Evolutionary conservation across 805 yeast genomes (phyloP).

Genomic region (Tetrapisispora iriomotensis): DNA sequence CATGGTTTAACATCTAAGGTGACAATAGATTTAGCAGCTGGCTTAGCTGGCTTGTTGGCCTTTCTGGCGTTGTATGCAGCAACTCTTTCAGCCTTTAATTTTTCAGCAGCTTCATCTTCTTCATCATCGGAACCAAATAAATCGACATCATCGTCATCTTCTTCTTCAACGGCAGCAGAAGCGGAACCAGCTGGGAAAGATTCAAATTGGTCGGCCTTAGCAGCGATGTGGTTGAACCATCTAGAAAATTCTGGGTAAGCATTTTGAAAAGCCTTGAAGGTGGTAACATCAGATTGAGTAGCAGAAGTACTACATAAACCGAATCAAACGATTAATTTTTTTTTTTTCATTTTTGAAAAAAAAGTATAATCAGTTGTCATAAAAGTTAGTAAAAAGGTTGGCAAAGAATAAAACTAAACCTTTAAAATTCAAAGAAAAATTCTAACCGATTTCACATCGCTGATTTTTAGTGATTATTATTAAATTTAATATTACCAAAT

Average conservation of each 20-base stretch:
- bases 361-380: too few species aligned
- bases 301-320: constrained; percentile 63
- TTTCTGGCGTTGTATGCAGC: constrained; percentile 97
- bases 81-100: constrained; percentile 92
- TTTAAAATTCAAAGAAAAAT: too few species aligned
- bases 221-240: constrained; percentile 98
- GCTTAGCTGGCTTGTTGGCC: constrained; percentile 94
- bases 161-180: constrained; percentile 47
- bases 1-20: constrained; percentile 98
- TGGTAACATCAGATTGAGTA: constrained; percentile 91
- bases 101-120: constrained; percentile 95
- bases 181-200: constrained; percentile 66
- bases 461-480: background rate
- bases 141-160: constrained; percentile 83
- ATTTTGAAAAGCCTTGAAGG: constrained; percentile 87
- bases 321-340: background rate
- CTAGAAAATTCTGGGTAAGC: constrained; percentile 91
- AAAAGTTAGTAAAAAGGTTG: background rate
- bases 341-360: background rate
- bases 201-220: constrained; percentile 78
- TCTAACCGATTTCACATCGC: too few species aligned
- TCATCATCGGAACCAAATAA: constrained; percentile 91
- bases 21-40: constrained; percentile 96
- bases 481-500: background rate
- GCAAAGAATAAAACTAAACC: background rate